Base-by-base conservation (phyloP, 768 basidiomycete genomes). In the Trametes villosa region DNA sequence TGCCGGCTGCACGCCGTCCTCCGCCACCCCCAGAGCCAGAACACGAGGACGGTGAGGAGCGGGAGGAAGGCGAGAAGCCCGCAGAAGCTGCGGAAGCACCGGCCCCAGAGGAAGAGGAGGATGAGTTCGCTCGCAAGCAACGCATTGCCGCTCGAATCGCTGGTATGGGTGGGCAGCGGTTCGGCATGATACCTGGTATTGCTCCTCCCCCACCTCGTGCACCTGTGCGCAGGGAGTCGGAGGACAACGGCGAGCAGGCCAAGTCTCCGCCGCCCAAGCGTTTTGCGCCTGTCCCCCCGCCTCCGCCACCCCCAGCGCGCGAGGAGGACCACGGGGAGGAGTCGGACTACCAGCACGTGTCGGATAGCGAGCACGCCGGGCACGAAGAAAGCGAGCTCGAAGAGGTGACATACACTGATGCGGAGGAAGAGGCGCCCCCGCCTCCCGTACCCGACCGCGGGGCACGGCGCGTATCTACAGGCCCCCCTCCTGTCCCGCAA, bases 351-450 rank as follows among this genome's bases (percentile, higher is more conserved):
- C 62, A 78, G 81, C 67, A 41, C 67, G 71, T 33, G 73, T 75
- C 31, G 83, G 88, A 90, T 45, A 83, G 83, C 11, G 86, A 86
- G 24, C 79, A 79, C 36, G 83, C 86, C 26, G 89, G 90, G 59
- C 83, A 81, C 7, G 88, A 89, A 67, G 88, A 90, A 66, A 89
- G 87, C 62, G 88, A 90, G 68, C 76, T 85, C 15, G 89, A 91
- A 64, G 88, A 90, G 64, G 82, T 87, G 9, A 76, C 73, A 9
- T 78, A 86, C 59, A 83, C 85, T 34, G 78, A 83, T 27, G 74
- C 70, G 5, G 73, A 72, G 52, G 82, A 81, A 55, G 79, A 81
- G 51, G 74, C 74, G 3, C 80, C 84, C 13, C 52, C 62, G 0
- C 85, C 86, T 24, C 83, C 85, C 9, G 75, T 86, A 29, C 86